Evolutionary conservation across 257 asterid species (phyloP).

Genomic region (Lantana camara): DNA sequence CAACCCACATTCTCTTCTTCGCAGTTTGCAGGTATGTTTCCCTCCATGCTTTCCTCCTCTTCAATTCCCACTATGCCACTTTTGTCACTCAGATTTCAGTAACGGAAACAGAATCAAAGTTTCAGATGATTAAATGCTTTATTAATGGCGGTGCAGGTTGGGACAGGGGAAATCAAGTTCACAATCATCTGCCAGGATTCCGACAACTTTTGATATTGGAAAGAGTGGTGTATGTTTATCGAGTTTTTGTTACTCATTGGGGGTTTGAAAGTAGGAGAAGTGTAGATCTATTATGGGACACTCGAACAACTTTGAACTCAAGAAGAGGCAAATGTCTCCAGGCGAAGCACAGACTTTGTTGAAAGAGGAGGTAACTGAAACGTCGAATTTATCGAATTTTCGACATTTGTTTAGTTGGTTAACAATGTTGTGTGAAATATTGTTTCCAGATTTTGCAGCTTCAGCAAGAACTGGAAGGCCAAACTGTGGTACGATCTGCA

Average conservation of each 20-base stretch:
- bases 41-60: background rate
- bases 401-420: background rate
- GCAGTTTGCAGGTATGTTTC: slow-evolving; percentile 3
- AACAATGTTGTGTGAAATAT: background rate
- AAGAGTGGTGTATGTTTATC: background rate
- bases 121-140: background rate
- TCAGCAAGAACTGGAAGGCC: slow-evolving; percentile 58
- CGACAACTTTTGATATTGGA: background rate
- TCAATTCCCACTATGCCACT: background rate
- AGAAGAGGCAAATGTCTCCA: slow-evolving; percentile 54
- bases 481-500: slow-evolving; percentile 47
- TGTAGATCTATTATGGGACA: slow-evolving; percentile 35
- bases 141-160: background rate
- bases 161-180: slow-evolving; percentile 33
- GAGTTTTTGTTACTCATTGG: background rate
- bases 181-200: slow-evolving; percentile 22
- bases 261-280: background rate
- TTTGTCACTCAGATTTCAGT: background rate
- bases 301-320: slow-evolving; percentile 38
- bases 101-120: background rate
- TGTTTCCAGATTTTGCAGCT: slow-evolving; percentile 54
- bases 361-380: slow-evolving; percentile 53
- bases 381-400: slow-evolving; percentile 4
- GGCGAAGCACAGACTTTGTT: slow-evolving; percentile 44
- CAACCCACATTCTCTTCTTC: background rate